phyloP scores from a whole-genome alignment of 306 rosid species.

The Gynostemma pentaphyllum region DNA sequence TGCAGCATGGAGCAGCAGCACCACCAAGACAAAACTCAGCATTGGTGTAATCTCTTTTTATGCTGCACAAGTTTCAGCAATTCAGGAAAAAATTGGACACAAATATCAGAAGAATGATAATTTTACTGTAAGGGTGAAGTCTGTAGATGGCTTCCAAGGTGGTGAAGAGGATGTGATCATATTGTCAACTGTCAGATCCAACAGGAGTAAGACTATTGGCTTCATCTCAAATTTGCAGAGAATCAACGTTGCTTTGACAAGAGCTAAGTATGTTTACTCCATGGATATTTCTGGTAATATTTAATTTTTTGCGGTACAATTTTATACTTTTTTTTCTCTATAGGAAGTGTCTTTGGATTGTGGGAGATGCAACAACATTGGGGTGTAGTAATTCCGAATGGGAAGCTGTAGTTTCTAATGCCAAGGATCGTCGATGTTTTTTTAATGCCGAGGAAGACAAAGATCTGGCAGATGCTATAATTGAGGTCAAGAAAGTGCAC shows the following conservation, averaged over 20 bases:
- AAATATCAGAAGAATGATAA: constrained; percentile 26
- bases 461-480: constrained; percentile 34
- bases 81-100: constrained; percentile 38
- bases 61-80: constrained; percentile 64
- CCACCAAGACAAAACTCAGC: constrained; percentile 23
- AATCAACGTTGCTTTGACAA: constrained; percentile 71
- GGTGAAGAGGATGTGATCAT: constrained; percentile 71
- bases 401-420: constrained; percentile 37
- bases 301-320: not conserved
- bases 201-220: constrained; percentile 20
- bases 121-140: constrained; percentile 53
- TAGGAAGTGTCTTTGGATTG: constrained; percentile 62
- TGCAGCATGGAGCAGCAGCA: constrained; percentile 48
- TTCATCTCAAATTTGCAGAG: constrained; percentile 49
- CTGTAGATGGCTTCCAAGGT: constrained; percentile 84
- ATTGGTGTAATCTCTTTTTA: constrained; percentile 74
- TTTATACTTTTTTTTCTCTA: not conserved
- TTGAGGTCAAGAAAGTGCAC: constrained; percentile 34
- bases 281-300: not conserved
- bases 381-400: constrained; percentile 28
- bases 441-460: constrained; percentile 42
- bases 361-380: constrained; percentile 45
- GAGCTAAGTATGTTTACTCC: constrained; percentile 46
- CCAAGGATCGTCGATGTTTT: constrained; percentile 42
- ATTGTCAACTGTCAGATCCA: constrained; percentile 62